Percentiles rank a stretch among this genome's conserved stretches.
These are phyloP conservation scores for Pyrenophora tritici-repentis DNA, from an alignment of 2,329 filamentous ascomycete genomes.

Conservation along the genomic window DNA sequence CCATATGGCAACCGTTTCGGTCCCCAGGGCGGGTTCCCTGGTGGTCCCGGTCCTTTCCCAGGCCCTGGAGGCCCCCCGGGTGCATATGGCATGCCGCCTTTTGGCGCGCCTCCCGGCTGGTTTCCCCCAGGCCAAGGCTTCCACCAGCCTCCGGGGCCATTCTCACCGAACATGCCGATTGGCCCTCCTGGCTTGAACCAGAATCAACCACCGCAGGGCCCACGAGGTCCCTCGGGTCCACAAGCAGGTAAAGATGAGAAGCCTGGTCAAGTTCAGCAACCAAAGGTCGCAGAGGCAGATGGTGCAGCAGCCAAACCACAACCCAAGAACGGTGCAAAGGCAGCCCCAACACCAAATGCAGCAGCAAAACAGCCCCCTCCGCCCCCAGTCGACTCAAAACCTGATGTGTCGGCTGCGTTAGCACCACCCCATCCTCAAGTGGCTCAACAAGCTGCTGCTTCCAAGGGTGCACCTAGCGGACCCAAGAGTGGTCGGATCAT, in stretches of 20 bases:
- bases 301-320: constrained; percentile 56
- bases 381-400: constrained; percentile 71
- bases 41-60: constrained; percentile 55
- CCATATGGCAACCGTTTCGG: constrained; percentile 52
- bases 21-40: constrained; percentile 53
- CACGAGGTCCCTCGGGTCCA: constrained; percentile 42
- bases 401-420: constrained; percentile 62
- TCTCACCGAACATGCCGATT: constrained; percentile 64
- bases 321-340: constrained; percentile 57
- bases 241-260: constrained; percentile 37
- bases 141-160: constrained; percentile 68
- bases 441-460: constrained; percentile 38
- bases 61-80: constrained; percentile 40
- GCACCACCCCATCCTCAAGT: constrained; percentile 54
- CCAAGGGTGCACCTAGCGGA: constrained; percentile 49
- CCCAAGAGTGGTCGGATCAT: constrained; percentile 60
- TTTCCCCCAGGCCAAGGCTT: constrained; percentile 79
- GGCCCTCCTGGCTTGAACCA: constrained; percentile 59
- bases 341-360: constrained; percentile 48
- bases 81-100: constrained; percentile 73
- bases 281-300: constrained; percentile 52
- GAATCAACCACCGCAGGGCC: constrained; percentile 47
- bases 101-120: constrained; percentile 74
- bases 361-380: constrained; percentile 59
- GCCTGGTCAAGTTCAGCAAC: constrained; percentile 28